Evolutionary conservation across 1,284 basidiomycete genomes (phyloP), one percentile per base, ranked within the genome.

Genomic region (Tausonia pullulans): DNA sequence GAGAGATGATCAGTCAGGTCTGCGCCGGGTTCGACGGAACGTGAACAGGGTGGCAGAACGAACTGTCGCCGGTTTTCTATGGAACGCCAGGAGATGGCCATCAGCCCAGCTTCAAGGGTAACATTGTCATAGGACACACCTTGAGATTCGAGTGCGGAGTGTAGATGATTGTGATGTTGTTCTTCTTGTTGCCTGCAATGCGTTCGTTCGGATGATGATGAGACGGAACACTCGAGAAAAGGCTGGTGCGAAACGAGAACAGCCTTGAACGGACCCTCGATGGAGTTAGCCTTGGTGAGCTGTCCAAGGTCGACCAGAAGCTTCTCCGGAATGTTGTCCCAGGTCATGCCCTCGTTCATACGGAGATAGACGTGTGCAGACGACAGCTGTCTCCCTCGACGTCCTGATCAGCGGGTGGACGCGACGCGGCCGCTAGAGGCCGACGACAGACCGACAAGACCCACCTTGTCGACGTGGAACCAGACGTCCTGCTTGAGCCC

Each of bases 281-380:
- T 98, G 3, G 90, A 94, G 72, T 98, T 98, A 0, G 95, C 94
- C 76, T 98, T 98, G 54, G 97, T 93, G 1, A 98, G 80, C 75
- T 98, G 95, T 0, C 91, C 89, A 68, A 90, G 90, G 74, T 98
- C 94, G 8, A 80, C 79, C 40, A 98, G 78, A 9, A 97, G 78
- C 0, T 83, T 78, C 61, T 87, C 82, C 0, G 95, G 94, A 54
- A 98, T 88, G 9, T 79, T 75, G 16, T 98, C 91, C 91, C 94
- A 98, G 14, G 70, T 71, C 80, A 90, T 87, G n/a, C 75, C 78
- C 5, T 84, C 81, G 0, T 88, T 82, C 78, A 97, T 84, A 16
- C 94, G 87, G 13, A 98, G 79, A 74, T 98, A 98, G 57, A 96
- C 91, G 74, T 96, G 92, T 1, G 92, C 90, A 5, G 90, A 94